These are phyloP conservation scores for Lophiotrema nucula DNA, from an alignment of 495 filamentous ascomycete species.

Conservation along the genomic window DNA sequence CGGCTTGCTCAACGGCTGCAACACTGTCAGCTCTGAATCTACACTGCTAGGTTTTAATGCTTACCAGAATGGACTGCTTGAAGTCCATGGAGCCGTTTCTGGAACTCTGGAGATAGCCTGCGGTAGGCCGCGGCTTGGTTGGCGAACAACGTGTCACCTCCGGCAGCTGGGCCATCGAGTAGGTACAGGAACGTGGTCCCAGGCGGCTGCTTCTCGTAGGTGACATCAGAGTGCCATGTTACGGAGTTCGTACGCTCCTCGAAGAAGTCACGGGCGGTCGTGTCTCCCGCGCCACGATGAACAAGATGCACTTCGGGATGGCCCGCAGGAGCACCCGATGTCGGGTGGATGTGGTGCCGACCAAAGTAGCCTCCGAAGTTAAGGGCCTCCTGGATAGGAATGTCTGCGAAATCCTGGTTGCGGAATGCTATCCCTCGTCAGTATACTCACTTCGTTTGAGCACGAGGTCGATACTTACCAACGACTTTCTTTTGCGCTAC, in stretches of 20 bases:
- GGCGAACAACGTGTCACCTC: slow-evolving; percentile 77
- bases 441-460: neutral
- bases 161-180: slow-evolving; percentile 70
- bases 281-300: slow-evolving; percentile 67
- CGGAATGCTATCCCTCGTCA: slow-evolving; percentile 58
- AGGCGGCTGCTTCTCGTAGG: slow-evolving; percentile 80
- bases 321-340: slow-evolving; percentile 67
- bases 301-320: slow-evolving; percentile 77
- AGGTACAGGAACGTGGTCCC: slow-evolving; percentile 81
- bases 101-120: slow-evolving; percentile 68
- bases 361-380: slow-evolving; percentile 79
- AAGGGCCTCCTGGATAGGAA: slow-evolving; percentile 67
- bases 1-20: slow-evolving; percentile 51
- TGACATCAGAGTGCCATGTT: slow-evolving; percentile 80
- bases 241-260: slow-evolving; percentile 64
- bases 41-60: neutral
- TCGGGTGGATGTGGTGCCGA: slow-evolving; percentile 79
- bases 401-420: slow-evolving; percentile 72
- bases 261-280: slow-evolving; percentile 58
- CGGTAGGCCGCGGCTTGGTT: slow-evolving; percentile 74
- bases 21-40: slow-evolving; percentile 1
- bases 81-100: slow-evolving; percentile 72
- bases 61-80: slow-evolving; percentile 69
- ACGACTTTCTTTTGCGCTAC: slow-evolving; percentile 79
- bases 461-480: slow-evolving; percentile 31